Evolutionary conservation across 768 basidiomycete genomes (phyloP).

Genomic region (Suillus spraguei): DNA sequence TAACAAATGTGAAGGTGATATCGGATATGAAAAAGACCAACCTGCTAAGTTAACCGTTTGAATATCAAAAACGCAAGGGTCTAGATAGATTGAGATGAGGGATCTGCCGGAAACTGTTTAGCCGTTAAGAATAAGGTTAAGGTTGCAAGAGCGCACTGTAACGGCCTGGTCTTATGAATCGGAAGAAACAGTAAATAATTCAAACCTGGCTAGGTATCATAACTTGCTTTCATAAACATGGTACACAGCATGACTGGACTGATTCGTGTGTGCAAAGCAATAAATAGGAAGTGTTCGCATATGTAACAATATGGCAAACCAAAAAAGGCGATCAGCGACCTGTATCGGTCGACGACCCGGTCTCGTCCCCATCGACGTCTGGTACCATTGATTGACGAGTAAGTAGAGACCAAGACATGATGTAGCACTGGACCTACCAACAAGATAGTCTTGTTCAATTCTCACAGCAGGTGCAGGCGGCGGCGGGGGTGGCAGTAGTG

Average conservation of each 20-base stretch:
- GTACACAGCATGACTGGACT: not conserved
- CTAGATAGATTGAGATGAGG: too few relatives aligned
- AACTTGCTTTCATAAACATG: conserved; percentile 8
- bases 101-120: too few relatives aligned
- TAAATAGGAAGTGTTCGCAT: not conserved
- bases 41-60: too few relatives aligned
- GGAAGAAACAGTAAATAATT: too few relatives aligned
- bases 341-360: conserved; percentile 84
- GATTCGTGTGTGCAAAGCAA: conserved; percentile 1
- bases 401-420: conserved; percentile 5
- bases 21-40: too few relatives aligned
- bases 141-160: too few relatives aligned
- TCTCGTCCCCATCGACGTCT: conserved; percentile 84
- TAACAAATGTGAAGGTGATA: too few relatives aligned
- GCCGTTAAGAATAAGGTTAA: too few relatives aligned
- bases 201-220: too few relatives aligned
- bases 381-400: conserved; percentile 11
- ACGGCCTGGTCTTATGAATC: too few relatives aligned
- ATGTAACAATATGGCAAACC: not conserved
- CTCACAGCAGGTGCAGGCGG: conserved; percentile 40
- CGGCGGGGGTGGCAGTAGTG: conserved; percentile 48
- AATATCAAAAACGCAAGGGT: too few relatives aligned
- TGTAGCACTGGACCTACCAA: conserved; percentile 49
- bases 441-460: conserved; percentile 59
- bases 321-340: conserved; percentile 39